Evolutionary conservation across 352 stramenopile genomes (phyloP), one percentile per base, ranked within the genome.

Genomic region (Phytophthora brassicae): DNA sequence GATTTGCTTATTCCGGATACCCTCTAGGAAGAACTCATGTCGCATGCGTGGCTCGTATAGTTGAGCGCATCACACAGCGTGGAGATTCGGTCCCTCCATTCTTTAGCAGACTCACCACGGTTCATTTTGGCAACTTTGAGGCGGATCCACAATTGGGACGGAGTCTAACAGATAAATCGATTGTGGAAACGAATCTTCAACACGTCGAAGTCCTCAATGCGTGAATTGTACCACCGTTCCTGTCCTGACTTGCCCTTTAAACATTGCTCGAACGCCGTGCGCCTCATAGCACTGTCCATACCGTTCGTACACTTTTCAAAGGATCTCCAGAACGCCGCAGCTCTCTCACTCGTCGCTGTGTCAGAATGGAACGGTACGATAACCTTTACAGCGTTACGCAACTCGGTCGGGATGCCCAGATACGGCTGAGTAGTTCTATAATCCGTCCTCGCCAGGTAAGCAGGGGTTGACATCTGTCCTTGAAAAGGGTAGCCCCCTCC

Each of bases 351-450:
- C 13, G 52, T 28, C 6, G 52, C 12, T 4, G 14, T 39, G 7
- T 60, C 52, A 14, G 52, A 52, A 29, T 45, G 36, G 41, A 60
- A 60, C 26, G 52, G 41, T 4, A 35, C 42, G 8, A 49, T 33
- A 4, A 49, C 23, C 22, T 49, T 49, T 3, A 49, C 20, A n/a
- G 42, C 42, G 42, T 49, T 36, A 16, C 38, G 1, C 19, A 45
- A 26, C 7, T 23, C 16, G 5, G 38, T 45, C 1, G 38, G 38
- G n/a, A 45, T 45, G 24, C 8, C 33, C 4, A 39, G 4, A 31
- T 31, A 31, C 26, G 26, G 4, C 8, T 31, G 26, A 31, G 26
- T n/a, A n/a, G n/a, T n/a, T n/a, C n/a, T n/a, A n/a, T n/a, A n/a
- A n/a, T n/a, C n/a, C n/a, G n/a, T n/a, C n/a, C n/a, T n/a, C n/a